phyloP scores from a whole-genome alignment of 805 yeast genomes.

The Yamadazyma nakazawae region DNA sequence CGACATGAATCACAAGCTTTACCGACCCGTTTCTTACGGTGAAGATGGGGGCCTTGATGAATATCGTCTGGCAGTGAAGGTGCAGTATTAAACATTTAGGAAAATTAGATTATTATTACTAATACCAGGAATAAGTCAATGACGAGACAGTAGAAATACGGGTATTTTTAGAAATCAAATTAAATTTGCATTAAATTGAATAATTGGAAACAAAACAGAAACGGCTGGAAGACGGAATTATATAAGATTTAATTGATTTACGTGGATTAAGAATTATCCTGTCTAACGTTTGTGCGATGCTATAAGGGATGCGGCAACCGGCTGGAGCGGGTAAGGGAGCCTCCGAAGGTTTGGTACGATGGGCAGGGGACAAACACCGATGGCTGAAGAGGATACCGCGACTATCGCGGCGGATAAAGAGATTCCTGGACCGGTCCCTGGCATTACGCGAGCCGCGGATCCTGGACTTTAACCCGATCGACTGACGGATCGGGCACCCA shows the following conservation, averaged over 20 bases:
- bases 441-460: no score
- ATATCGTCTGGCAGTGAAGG: slow-evolving; percentile 14
- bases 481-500: not conserved
- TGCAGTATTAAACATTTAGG: not conserved
- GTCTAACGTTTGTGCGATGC: not conserved
- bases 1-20: slow-evolving; percentile 65
- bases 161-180: not conserved
- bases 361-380: not conserved
- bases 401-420: no score
- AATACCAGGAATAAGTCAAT: not conserved
- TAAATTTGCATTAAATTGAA: not conserved
- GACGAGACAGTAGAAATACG: not conserved
- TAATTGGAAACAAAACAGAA: not conserved
- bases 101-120: not conserved
- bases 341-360: not conserved
- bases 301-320: not conserved
- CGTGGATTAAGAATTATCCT: not conserved
- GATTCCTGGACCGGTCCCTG: not conserved
- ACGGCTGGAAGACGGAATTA: slow-evolving; percentile 2
- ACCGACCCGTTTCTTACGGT: slow-evolving; percentile 53
- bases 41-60: slow-evolving; percentile 6
- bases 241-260: not conserved
- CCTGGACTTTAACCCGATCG: not conserved
- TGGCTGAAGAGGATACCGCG: no score
- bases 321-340: not conserved